These are phyloP conservation scores for Pythium angustatum DNA, from an alignment of 352 stramenopile species.

Conservation along the genomic window DNA sequence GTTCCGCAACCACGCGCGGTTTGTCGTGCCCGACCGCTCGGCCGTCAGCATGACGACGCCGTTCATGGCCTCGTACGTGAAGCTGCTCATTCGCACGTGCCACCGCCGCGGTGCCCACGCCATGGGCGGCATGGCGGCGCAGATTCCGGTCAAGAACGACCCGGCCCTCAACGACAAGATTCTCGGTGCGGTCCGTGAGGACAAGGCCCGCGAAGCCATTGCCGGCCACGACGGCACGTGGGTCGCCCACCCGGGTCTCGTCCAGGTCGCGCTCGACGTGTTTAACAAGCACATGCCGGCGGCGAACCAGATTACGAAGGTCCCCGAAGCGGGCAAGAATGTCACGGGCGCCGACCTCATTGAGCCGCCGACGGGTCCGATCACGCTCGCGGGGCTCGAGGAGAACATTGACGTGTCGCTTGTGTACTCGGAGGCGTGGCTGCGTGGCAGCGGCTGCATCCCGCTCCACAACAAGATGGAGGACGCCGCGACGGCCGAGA, in stretches of 20 bases:
- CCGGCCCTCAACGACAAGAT: slow-evolving; percentile 86
- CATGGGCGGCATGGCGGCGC: slow-evolving; percentile 97
- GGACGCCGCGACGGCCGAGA: slow-evolving; percentile 94
- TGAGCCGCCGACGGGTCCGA: slow-evolving; percentile 59
- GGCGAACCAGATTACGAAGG: slow-evolving; percentile 90
- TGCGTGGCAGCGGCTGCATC: slow-evolving; percentile 92
- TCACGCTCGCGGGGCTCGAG: slow-evolving; percentile 84
- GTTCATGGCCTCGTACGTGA: slow-evolving; percentile 95
- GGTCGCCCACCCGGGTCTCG: slow-evolving; percentile 95
- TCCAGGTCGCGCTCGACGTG: slow-evolving; percentile 90
- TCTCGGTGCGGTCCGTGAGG: slow-evolving; percentile 86
- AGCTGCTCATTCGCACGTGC: slow-evolving; percentile 94
- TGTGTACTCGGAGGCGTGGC: slow-evolving; percentile 94
- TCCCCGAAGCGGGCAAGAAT: slow-evolving; percentile 56
- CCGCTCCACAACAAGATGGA: slow-evolving; percentile 96
- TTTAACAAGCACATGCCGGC: slow-evolving; percentile 94
- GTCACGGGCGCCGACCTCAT: slow-evolving; percentile 67
- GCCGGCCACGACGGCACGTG: slow-evolving; percentile 96
- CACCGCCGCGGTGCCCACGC: slow-evolving; percentile 94
- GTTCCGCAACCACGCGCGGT: slow-evolving; percentile 90
- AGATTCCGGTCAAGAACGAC: slow-evolving; percentile 96
- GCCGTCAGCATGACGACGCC: slow-evolving; percentile 94
- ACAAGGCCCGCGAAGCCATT: slow-evolving; percentile 90
- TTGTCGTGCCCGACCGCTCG: slow-evolving; percentile 91
- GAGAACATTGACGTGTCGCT: slow-evolving; percentile 93